phyloP scores from a whole-genome alignment of 1,284 basidiomycete species.

The Ceratobasidium sp. region DNA sequence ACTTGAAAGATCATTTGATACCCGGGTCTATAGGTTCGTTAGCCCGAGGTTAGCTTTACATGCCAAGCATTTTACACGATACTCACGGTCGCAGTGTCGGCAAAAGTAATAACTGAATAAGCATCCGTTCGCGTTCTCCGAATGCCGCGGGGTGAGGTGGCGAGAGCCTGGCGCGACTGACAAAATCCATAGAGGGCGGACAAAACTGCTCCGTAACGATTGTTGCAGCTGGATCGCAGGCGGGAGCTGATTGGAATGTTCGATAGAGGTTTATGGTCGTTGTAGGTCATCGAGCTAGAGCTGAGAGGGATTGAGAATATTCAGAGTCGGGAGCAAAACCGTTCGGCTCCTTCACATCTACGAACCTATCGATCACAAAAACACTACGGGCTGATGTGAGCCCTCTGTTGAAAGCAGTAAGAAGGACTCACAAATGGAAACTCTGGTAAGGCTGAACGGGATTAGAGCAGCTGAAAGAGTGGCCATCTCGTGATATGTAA shows the following conservation, averaged over 20 bases:
- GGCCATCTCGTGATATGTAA: slow-evolving; percentile 66
- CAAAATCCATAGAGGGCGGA: not conserved
- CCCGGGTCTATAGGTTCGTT: slow-evolving; percentile 12
- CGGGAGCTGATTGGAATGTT: not conserved
- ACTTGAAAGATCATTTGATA: slow-evolving; percentile 62
- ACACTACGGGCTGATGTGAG: not conserved
- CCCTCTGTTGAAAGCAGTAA: not conserved
- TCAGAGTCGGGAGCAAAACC: not conserved
- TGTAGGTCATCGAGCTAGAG: not conserved
- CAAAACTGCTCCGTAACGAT: not conserved
- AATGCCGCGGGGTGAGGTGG: not conserved
- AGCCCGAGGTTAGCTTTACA: not conserved
- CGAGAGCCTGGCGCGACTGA: not conserved
- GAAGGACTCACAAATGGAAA: slow-evolving; percentile 62
- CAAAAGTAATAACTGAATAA: slow-evolving; percentile 67
- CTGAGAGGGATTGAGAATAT: not conserved
- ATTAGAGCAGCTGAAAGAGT: slow-evolving; percentile 64
- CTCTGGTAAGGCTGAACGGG: slow-evolving; percentile 62
- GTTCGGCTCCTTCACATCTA: not conserved
- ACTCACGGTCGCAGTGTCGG: slow-evolving; percentile 50
- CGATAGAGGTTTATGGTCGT: not conserved
- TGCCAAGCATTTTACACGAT: slow-evolving; percentile 11
- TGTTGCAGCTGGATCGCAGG: not conserved
- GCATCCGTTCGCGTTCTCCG: slow-evolving; percentile 59
- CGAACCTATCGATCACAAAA: not conserved